Percentiles rank a stretch among this genome's conserved stretches.
These are phyloP conservation scores for Pseudevernia furfuracea DNA, from an alignment of 495 filamentous ascomycete species.

Conservation along the genomic window DNA sequence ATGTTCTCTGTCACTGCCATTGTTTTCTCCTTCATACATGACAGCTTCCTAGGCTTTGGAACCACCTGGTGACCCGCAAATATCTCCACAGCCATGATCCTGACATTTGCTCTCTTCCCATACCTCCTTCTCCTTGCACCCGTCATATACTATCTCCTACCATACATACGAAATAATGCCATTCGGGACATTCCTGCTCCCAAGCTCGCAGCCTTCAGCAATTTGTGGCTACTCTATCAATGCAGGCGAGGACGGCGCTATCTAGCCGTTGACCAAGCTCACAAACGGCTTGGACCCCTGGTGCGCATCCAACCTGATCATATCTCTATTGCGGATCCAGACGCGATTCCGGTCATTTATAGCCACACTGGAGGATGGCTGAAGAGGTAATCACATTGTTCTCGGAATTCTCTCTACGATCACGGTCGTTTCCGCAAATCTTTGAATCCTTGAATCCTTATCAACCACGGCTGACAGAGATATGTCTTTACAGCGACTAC, in stretches of 20 bases:
- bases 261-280: constrained; percentile 57
- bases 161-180: constrained; percentile 59
- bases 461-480: not conserved
- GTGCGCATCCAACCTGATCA: constrained; percentile 55
- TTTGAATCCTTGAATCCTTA: too few relatives aligned
- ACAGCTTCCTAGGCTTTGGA: not conserved
- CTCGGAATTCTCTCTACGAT: not conserved
- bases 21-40: not conserved
- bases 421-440: not conserved
- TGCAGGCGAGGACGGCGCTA: constrained; percentile 61
- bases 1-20: not conserved
- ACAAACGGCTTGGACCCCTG: constrained; percentile 60
- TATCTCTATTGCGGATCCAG: constrained; percentile 52
- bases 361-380: constrained; percentile 66
- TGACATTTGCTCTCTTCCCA: constrained; percentile 41
- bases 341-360: constrained; percentile 50
- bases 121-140: constrained; percentile 49
- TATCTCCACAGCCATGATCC: not conserved
- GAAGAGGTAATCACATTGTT: constrained; percentile 49
- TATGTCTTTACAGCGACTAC: constrained; percentile 50
- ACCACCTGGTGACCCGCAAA: not conserved
- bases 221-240: constrained; percentile 69
- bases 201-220: constrained; percentile 58
- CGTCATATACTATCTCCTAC: constrained; percentile 56
- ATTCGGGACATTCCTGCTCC: constrained; percentile 62